Base-by-base conservation (phyloP, 257 asterid species). In the Solanum megistacrolobum region DNA sequence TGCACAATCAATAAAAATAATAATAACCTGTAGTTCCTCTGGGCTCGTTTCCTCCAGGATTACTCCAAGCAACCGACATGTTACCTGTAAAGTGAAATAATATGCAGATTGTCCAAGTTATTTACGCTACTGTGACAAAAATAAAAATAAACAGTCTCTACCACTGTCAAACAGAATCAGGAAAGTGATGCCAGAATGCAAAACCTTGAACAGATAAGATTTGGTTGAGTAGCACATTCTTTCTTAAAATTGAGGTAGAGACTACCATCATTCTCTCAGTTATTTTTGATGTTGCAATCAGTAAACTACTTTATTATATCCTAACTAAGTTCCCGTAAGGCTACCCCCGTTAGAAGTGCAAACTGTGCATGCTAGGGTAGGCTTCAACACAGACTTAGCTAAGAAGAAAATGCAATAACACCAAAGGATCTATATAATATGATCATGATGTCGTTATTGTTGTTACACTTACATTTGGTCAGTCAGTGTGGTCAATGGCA, bases 11-110 rank as follows among this genome's bases (percentile, higher is more conserved):
- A 79, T 66, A 43, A 46, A 46, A 71, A 73, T 79, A 90, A 58
- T 21, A 87, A 87, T 39, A 90, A 95, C 99, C 98, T 94, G 98
- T 87, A 96, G 96, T 92, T 96, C 98, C 93, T 96, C 99, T 73
- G 98, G 98, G 88, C 92, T 93, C 88, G 91, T 93, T 90, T 96
- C 98, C 91, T 94, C 98, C 9, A 96, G 92, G 90, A 96, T 92
- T 88, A 96, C 94, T 83, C 98, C 98, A 85, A 96, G 95, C 91
- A 96, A 88, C 86, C 90, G 92, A 89, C 98, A 96, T 58, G 99
- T 96, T 84, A 96, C 96, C 99, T 94, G 88, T 89, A 89, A 27
- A 39, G 23, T 43, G 85, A 79, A 43, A 79, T 16, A 79, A 79
- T 27, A 79, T 79, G 13, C 39, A 79, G 66, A 79, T 27, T 43